Evolutionary conservation across 106 monocot species (phyloP).

Genomic region (Ottelia alismoides): DNA sequence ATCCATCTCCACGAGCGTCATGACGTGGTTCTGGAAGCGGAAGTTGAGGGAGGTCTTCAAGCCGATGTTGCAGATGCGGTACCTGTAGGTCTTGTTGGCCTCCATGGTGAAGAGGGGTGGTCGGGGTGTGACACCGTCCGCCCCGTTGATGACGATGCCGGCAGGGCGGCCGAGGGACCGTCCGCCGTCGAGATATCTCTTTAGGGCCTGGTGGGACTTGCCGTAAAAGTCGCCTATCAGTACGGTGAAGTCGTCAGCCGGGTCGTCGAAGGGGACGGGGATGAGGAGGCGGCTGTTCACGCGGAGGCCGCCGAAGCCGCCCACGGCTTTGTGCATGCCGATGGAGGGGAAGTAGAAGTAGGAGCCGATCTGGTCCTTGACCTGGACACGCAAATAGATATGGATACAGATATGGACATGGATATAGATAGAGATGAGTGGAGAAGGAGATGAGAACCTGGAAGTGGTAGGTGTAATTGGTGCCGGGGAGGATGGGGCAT

Average conservation of each 20-base stretch:
- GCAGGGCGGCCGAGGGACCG: constrained; percentile 31
- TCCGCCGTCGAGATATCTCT: constrained; percentile 27
- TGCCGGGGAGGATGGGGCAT: constrained; percentile 19
- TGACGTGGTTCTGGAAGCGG: constrained; percentile 34
- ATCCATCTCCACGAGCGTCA: constrained; percentile 58
- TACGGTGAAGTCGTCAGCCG: constrained; percentile 48
- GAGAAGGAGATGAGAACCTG: no score
- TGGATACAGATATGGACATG: no score
- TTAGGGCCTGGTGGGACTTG: constrained; percentile 27
- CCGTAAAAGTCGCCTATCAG: constrained; percentile 43
- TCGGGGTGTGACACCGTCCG: constrained; percentile 14
- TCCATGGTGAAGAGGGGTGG: constrained; percentile 47
- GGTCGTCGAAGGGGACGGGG: constrained; percentile 38
- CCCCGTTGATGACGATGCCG: constrained; percentile 50
- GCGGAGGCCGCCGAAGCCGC: constrained; percentile 45
- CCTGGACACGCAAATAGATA: no score
- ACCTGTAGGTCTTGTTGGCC: constrained; percentile 40
- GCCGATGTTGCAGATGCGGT: constrained; percentile 56
- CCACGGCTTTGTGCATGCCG: constrained; percentile 44
- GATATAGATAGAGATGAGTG: no score
- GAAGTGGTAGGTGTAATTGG: constrained; percentile 53
- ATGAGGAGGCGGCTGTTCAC: constrained; percentile 50
- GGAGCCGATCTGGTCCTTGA: constrained; percentile 59
- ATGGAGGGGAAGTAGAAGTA: constrained; percentile 53
- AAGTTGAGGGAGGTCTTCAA: constrained; percentile 45